Base-by-base conservation (phyloP, 352 stramenopile species). In the Pythium plurisporium region DNA sequence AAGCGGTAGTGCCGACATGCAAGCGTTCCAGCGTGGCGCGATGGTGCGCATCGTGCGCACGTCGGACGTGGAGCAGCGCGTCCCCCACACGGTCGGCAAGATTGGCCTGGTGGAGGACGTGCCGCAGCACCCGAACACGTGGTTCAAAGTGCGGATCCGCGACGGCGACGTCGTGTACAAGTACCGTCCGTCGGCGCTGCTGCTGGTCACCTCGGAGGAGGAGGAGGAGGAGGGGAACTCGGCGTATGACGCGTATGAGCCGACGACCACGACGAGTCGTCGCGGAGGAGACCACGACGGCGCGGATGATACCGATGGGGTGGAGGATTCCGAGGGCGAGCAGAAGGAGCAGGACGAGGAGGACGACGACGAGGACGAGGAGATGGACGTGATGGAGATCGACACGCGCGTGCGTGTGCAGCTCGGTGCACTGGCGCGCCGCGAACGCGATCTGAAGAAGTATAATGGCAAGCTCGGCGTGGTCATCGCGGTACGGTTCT, bases 101-200 rank as follows among this genome's bases (percentile, higher is more conserved):
- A 62, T 94, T 23, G 85, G 85, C 19, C 63, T 91, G 19, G 82
- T 94, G 27, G 82, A 92, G 51, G 85, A 94, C 31, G 76, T 86
- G 0, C 85, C 85, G 31, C 76, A 81, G 52, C 85, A 94, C 59
- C 85, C 85, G 9, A 94, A 92, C 45, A 94, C 85, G 57, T 94
- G 85, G 85, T 91, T 89, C 55, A 87, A 82, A 55, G 85, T 94
- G 57, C 75, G 85, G 6, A 91, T 94, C 30, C 73, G 75, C 17
- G 80, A 92, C 40, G 80, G 80, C 30, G 82, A 94, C 23, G 82
- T 94, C n/a, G 79, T 91, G 55, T 92, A 92, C 70, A 94, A 91
- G 64, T 94, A 93, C 65, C 74, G 85, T 7, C 76, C 82, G 46
- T 94, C 85, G 9, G 85, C 82, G 19, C 51, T 94, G 23, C 69